Evolutionary conservation across 1,284 basidiomycete species (phyloP).

Genomic region (Sanghuangporus weigelae): DNA sequence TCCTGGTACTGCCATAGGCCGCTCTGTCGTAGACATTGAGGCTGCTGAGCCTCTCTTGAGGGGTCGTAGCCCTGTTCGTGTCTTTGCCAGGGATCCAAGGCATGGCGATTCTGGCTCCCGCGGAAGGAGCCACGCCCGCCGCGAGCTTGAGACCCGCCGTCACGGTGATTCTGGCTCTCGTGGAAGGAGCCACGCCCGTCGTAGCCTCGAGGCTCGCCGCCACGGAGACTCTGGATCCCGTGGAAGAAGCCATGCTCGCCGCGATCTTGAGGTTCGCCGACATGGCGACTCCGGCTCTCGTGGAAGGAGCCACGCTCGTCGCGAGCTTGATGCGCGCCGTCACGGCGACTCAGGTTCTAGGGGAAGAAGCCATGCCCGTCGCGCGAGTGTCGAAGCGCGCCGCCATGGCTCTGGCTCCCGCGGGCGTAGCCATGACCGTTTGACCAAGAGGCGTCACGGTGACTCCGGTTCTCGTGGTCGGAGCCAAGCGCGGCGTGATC

Average conservation of each 20-base stretch:
- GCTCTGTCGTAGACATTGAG: conserved; percentile 1
- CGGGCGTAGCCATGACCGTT: conserved; percentile 6
- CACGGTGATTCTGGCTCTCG: conserved; percentile 3
- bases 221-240: conserved; percentile 11
- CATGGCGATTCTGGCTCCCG: conserved; percentile 15
- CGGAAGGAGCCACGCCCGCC: conserved; percentile 2
- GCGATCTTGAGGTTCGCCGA: not conserved
- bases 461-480: conserved; percentile 13
- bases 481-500: not conserved
- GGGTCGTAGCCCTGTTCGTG: conserved; percentile 10
- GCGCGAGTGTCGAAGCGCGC: conserved; percentile 2
- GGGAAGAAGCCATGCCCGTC: conserved; percentile 3
- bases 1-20: conserved; percentile 2
- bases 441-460: conserved; percentile 11
- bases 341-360: too few relatives aligned
- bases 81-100: conserved; percentile 15
- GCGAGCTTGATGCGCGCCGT: not conserved
- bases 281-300: conserved; percentile 13
- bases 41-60: conserved; percentile 7
- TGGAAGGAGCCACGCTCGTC: not conserved
- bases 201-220: not conserved
- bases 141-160: not conserved
- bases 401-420: conserved; percentile 12
- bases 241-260: not conserved
- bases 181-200: not conserved